Evolutionary conservation across 805 yeast genomes (phyloP), one percentile per base, ranked within the genome.

Genomic region (Phaffomyces opuntiae): DNA sequence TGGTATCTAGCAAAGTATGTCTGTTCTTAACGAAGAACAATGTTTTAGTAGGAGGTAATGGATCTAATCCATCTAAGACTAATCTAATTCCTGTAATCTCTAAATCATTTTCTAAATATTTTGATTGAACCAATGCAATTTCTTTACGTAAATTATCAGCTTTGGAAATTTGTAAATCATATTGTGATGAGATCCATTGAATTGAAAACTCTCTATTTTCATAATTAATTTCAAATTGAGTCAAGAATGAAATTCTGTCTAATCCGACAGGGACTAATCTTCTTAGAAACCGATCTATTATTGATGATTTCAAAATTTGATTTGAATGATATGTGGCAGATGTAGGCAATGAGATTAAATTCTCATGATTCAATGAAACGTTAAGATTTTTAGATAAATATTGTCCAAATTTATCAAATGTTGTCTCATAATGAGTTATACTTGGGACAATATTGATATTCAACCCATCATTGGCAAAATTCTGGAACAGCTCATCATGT

Each of bases 1-100:
- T 13, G 6, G 45, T 16, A 9, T 43, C 24, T 8, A 38, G 31
- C 3, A 27, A 5, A 11, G 45, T 44, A 39, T 59, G 63, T 34
- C 62, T 57, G 9, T 56, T 52, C 34, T 56, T 57, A 9, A 51
- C 51, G 31, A 53, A 56, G 3, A 57, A 38, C 11, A 59, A 29
- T 0, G 62, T 54, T 39, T 55, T 52, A 5, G 55, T 50, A 11
- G 63, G 62, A 11, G 56, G 53, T 1, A 42, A 13, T 13, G 53
- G 40, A 13, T 54, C 52, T 11, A 50, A 46, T 3, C 39, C 39
- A 25, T 47, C 44, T 2, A 59, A 25, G 1, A 53, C 52, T 0
- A 54, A 47, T 24, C 56, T 46, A 19, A 59, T 41, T 3, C 63
- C 63, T 9, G 52, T 39, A 13, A 57, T 38, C 38, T 57, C 61